Base-by-base conservation (phyloP, 1,284 basidiomycete genomes). In the Moesziomyces parantarcticus region DNA sequence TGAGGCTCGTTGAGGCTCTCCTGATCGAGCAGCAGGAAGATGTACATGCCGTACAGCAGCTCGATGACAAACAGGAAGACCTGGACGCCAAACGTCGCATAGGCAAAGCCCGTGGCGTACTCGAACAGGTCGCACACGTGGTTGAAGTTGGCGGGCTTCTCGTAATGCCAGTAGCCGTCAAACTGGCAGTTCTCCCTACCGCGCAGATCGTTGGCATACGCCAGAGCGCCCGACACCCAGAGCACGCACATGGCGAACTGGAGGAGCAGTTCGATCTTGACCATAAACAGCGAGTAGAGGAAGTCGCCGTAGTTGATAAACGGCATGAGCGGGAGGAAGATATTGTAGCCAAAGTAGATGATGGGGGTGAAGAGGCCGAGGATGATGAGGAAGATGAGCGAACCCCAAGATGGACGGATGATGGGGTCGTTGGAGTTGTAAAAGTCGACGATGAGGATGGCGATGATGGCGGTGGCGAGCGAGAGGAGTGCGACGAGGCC, bases 1-100 rank as follows among this genome's bases (percentile, higher is more conserved):
- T 79, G 76, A 6, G 78, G 77, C 58, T 83, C 82, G 59, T 77
- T 80, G 92, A 83, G 50, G 5, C 59, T 91, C 89, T 85, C 84
- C 59, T 85, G 84, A 44, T 85, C 84, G 44, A 84, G 65, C 57
- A 80, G 81, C 14, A 85, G 75, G 59, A 85, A 83, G 58, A 80
- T 81, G 75, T 85, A 85, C 22, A 74, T 39, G 11, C 69, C 75
- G 46, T 80, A 71, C 5, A 77, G 41, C 11, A 61, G 18, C 56
- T 81, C 81, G 54, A 83, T 60, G 22, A 69, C 71, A 41, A 78
- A 81, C 22, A 84, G 75, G 16, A 77, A 53, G 1, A 68, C 76
- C 58, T 83, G 78, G 2, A 84, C 59, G 14, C 84, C 84, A 55
- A 85, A 85, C 1, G 84, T 84, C 21, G 83, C 80, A 49, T 83